These are phyloP conservation scores for Pseudoperonospora humuli DNA, from an alignment of 352 stramenopile genomes.

Conservation along the genomic window DNA sequence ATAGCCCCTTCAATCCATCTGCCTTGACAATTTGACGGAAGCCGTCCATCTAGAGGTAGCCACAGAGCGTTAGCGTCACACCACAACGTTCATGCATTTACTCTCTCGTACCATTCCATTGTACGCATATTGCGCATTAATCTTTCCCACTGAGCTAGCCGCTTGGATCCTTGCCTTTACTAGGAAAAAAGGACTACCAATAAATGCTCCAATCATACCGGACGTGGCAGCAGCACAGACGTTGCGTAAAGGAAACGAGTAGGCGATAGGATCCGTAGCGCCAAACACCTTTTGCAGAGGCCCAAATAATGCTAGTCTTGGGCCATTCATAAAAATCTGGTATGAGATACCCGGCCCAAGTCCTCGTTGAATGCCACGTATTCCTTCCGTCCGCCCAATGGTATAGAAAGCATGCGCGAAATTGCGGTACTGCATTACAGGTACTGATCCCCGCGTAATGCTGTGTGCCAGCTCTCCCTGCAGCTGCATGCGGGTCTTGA, in stretches of 20 bases:
- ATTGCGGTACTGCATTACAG: conserved; percentile 70
- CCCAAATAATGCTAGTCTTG: conserved; percentile 69
- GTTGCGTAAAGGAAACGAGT: conserved; percentile 70
- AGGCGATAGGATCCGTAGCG: conserved; percentile 66
- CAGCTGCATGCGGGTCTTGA: conserved; percentile 87
- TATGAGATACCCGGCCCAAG: conserved; percentile 73
- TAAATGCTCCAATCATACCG: conserved; percentile 61
- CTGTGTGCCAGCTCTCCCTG: conserved; percentile 72
- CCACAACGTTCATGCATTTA: neutral
- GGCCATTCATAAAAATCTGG: conserved; percentile 79
- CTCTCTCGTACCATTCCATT: conserved; percentile 53
- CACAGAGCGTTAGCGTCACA: conserved; percentile 4
- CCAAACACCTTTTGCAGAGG: conserved; percentile 73
- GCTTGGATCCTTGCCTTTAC: conserved; percentile 82
- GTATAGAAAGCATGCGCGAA: conserved; percentile 83
- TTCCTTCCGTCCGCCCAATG: conserved; percentile 66
- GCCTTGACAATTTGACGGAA: conserved; percentile 67
- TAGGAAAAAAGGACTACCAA: conserved; percentile 81
- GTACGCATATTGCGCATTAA: conserved; percentile 83
- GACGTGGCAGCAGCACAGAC: conserved; percentile 66
- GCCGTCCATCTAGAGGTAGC: conserved; percentile 63
- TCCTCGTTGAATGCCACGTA: conserved; percentile 73
- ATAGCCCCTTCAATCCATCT: conserved; percentile 65
- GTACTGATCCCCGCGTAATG: conserved; percentile 21
- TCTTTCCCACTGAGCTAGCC: conserved; percentile 55